Percentiles rank a stretch among this genome's conserved stretches.
These are phyloP conservation scores for Xylariaceae sp. DNA, from an alignment of 2,329 filamentous ascomycete species.

Conservation along the genomic window DNA sequence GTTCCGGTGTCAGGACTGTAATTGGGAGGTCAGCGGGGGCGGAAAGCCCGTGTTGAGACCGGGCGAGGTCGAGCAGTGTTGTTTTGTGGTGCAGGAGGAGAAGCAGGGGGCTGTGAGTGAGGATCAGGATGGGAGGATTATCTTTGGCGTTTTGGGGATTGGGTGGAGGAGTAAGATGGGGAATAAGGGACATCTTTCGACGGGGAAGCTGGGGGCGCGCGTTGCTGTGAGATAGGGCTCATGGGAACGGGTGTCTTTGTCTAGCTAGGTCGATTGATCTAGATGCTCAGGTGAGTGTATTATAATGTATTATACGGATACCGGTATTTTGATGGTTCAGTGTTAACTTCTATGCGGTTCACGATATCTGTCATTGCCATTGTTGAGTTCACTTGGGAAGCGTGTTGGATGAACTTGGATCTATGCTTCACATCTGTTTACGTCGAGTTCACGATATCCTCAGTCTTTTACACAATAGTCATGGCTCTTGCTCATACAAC, in stretches of 20 bases:
- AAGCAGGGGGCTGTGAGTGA: slow-evolving; percentile 38
- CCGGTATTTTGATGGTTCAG: no score
- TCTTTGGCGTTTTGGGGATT: slow-evolving; percentile 77
- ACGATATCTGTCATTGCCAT: no score
- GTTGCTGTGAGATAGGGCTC: slow-evolving; percentile 26
- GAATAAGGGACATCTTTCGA: slow-evolving; percentile 79
- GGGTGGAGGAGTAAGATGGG: slow-evolving; percentile 90
- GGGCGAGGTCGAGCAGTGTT: slow-evolving; percentile 61
- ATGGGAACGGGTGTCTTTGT: background rate
- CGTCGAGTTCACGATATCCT: no score
- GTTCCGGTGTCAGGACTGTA: slow-evolving; percentile 49
- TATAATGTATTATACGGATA: background rate
- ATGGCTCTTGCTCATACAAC: background rate
- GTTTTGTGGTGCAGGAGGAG: slow-evolving; percentile 54
- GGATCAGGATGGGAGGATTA: slow-evolving; percentile 53
- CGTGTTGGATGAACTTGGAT: no score
- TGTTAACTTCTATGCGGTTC: no score
- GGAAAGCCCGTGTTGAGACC: slow-evolving; percentile 54
- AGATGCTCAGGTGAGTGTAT: background rate
- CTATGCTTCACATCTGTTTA: no score
- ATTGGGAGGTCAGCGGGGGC: slow-evolving; percentile 46
- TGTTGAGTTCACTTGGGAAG: no score
- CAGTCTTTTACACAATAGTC: no score
- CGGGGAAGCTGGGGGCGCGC: slow-evolving; percentile 67
- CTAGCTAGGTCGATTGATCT: background rate